A percentile compares a stretch with the other conserved stretches of the same genome.
phyloP scores from a whole-genome alignment of 2,329 filamentous ascomycete genomes.

The Neopestalotiopsis rosae region DNA sequence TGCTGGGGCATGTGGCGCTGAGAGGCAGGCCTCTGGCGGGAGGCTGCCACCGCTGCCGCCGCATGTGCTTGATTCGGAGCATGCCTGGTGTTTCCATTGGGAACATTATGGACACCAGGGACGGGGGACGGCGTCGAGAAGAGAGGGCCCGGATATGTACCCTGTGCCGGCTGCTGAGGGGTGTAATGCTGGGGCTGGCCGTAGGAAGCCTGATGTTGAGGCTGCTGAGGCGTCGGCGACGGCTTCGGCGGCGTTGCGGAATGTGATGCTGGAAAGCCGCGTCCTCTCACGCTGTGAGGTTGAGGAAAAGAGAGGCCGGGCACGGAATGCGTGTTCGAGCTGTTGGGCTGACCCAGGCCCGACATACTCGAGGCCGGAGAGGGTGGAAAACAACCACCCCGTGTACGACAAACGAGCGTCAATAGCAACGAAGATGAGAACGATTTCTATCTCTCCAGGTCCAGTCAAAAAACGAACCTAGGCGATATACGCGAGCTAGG shows the following conservation, averaged over 20 bases:
- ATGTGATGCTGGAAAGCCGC: slow-evolving; percentile 53
- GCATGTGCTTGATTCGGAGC: slow-evolving; percentile 49
- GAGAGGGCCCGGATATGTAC: slow-evolving; percentile 57
- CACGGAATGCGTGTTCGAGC: slow-evolving; percentile 49
- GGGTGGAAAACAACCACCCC: slow-evolving; percentile 24
- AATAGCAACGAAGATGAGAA: neutral
- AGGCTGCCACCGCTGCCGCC: slow-evolving; percentile 37
- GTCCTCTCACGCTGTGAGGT: slow-evolving; percentile 50
- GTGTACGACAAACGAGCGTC: slow-evolving; percentile 23
- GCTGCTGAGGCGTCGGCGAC: slow-evolving; percentile 49
- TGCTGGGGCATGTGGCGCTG: slow-evolving; percentile 42
- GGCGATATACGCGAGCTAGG: slow-evolving; percentile 17
- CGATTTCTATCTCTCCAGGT: neutral
- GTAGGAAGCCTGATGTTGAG: slow-evolving; percentile 59
- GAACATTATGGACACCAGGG: slow-evolving; percentile 52
- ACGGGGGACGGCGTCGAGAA: slow-evolving; percentile 56
- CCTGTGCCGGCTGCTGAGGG: slow-evolving; percentile 55
- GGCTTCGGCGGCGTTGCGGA: slow-evolving; percentile 59
- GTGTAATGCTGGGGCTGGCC: slow-evolving; percentile 61
- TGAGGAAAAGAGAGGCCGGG: slow-evolving; percentile 57
- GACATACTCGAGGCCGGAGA: slow-evolving; percentile 44
- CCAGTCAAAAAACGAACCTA: neutral
- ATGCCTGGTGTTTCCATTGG: slow-evolving; percentile 54
- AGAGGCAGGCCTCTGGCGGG: slow-evolving; percentile 37
- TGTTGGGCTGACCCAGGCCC: slow-evolving; percentile 54